These are phyloP conservation scores for Candida labiduridarum DNA, from an alignment of 1,139 yeast species.

Conservation along the genomic window DNA sequence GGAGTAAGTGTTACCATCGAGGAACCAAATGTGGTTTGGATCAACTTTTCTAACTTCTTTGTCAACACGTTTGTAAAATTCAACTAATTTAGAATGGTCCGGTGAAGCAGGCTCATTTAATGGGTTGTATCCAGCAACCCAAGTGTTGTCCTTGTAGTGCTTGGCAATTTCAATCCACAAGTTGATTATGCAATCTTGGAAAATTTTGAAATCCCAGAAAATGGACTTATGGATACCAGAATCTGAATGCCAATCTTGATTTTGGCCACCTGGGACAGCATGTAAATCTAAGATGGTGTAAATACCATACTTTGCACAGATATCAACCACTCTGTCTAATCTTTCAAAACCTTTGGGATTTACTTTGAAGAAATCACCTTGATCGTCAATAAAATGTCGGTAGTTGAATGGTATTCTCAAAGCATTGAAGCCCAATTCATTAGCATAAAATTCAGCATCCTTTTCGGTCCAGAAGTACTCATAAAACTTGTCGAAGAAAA, in stretches of 20 bases:
- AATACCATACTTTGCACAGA: slow-evolving; percentile 40
- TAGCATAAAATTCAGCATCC: slow-evolving; percentile 44
- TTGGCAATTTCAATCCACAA: slow-evolving; percentile 45
- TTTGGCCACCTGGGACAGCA: slow-evolving; percentile 51
- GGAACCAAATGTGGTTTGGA: slow-evolving; percentile 45
- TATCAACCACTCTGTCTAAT: slow-evolving; percentile 40
- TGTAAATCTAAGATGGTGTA: slow-evolving; percentile 49
- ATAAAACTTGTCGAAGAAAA: slow-evolving; percentile 47
- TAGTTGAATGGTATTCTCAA: slow-evolving; percentile 51
- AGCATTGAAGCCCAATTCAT: slow-evolving; percentile 43
- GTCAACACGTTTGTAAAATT: slow-evolving; percentile 36
- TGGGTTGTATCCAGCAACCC: slow-evolving; percentile 53
- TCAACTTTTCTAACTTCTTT: slow-evolving; percentile 40
- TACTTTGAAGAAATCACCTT: slow-evolving; percentile 37
- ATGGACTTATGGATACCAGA: slow-evolving; percentile 43
- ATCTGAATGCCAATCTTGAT: slow-evolving; percentile 53
- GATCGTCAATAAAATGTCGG: slow-evolving; percentile 46
- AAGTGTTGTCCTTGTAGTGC: slow-evolving; percentile 41
- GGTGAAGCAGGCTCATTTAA: slow-evolving; percentile 49
- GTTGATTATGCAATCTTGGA: slow-evolving; percentile 43
- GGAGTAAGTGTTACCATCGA: slow-evolving; percentile 51
- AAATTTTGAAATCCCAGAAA: slow-evolving; percentile 48
- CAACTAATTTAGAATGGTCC: slow-evolving; percentile 38
- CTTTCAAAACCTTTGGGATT: slow-evolving; percentile 43
- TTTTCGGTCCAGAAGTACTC: slow-evolving; percentile 50